Evolutionary conservation across 768 basidiomycete genomes (phyloP).

Genomic region (Clavaria fumosa): DNA sequence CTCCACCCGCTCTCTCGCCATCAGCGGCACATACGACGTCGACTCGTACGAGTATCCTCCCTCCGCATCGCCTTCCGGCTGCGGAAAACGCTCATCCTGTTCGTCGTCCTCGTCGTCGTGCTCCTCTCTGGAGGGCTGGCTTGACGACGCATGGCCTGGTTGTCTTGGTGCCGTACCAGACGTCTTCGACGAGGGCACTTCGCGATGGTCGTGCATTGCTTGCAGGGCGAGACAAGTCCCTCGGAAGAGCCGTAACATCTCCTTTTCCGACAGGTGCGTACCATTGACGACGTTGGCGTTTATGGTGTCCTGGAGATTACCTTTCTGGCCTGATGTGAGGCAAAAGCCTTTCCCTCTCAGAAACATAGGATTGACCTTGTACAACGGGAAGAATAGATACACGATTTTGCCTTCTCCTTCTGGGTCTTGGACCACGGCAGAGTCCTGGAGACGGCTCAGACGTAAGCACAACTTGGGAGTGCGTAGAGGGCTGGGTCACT

Average conservation of each 20-base stretch:
- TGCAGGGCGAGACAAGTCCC: constrained; percentile 89
- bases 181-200: no score
- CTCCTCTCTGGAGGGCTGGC: constrained; percentile 13
- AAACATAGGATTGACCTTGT: constrained; percentile 38
- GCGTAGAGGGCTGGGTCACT: not conserved
- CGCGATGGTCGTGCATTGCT: constrained; percentile 85
- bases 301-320: constrained; percentile 92
- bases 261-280: constrained; percentile 71
- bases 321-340: constrained; percentile 33
- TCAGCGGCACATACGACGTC: constrained; percentile 39
- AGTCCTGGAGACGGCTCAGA: constrained; percentile 47
- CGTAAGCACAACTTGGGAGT: no score
- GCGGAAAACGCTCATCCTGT: constrained; percentile 57
- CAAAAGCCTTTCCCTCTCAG: not conserved
- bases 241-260: constrained; percentile 80
- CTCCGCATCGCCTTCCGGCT: constrained; percentile 59
- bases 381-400: constrained; percentile 89
- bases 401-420: constrained; percentile 90
- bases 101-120: constrained; percentile 24
- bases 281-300: constrained; percentile 73
- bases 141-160: constrained; percentile 6
- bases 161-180: constrained; percentile 34
- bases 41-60: constrained; percentile 58
- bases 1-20: constrained; percentile 35
- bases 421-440: constrained; percentile 87